Evolutionary conservation across 768 basidiomycete species (phyloP), one percentile per base, ranked within the genome.

Genomic region (Asterophora lycoperdoides): DNA sequence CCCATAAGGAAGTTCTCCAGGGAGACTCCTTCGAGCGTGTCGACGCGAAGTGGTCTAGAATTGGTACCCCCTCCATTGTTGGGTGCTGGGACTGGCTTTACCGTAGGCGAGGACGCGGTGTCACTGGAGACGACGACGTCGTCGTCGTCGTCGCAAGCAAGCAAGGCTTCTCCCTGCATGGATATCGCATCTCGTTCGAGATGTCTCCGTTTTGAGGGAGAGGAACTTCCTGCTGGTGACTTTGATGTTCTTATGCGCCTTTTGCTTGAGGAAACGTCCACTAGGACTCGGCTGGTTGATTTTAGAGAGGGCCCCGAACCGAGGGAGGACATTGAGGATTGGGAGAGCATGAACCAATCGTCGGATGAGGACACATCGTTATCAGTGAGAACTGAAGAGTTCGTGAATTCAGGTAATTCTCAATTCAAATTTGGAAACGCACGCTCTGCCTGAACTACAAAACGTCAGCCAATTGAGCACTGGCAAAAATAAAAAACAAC

Each of bases 201-300:
- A 9, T 53, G 41, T 26, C 50, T 60, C 14, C 55, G 48, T 8
- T 51, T 50, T 35, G 56, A 56, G 3, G 47, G 44, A 3, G 57
- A 57, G 19, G 57, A 56, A 20, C 38, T 36, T 9, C 23, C 38
- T 17, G 51, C 23, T 6, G 46, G 11, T 4, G 36, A 20, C 14
- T 23, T 19, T 19, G 46, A 19, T 17, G 44, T 33, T 10, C 34
- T 42, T 15, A 41, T 23, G 15, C 54, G 54, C 15, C 41, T 51
- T 33, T 45, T 45, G 18, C 35, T 8, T 2, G 40, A 8, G 14
- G 45, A 41, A 15, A 7, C 20, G 11, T 49, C 37, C 7, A 48
- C 50, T 5, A 28, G n/a, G 17, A 52, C 50, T 1, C 50, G 52
- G 14, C 29, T 37, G 35, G 41, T 30, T 1, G 51, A 45, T 1